Evolutionary conservation across 2,329 filamentous ascomycete species (phyloP), one percentile per base, ranked within the genome.

Genomic region (Fusarium circinatum): DNA sequence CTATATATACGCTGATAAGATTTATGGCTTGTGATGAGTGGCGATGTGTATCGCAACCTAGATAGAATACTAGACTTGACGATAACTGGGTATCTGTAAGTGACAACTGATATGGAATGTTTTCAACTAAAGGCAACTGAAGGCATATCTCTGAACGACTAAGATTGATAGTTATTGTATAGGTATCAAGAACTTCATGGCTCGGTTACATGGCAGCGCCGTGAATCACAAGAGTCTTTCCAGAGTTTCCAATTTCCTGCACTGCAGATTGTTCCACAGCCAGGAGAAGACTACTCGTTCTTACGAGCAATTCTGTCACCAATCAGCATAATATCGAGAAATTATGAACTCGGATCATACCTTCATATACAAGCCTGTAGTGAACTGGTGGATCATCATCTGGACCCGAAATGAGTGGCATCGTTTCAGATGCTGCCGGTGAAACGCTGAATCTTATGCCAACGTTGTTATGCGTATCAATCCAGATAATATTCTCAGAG

Each of bases 361-460:
- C 91, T 88, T 93, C 86, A 77, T 94, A 93, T 63, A 93, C 89
- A 34, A 96, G 84, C 48, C 88, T 88, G 79, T 94, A 96, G 61
- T 86, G 90, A 15, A 93, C 89, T 8, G 91, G 86, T n/a, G 88
- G 82, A 51, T 94, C 90, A 61, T 94, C 90, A 57, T 91, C 88
- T 15, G 82, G 83, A 5, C 85, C 83, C 22, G 90, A 81, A 18
- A 93, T 83, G 20, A 93, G 80, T 3, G 90, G 89, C 65, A 84
- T 82, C 41, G 85, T 77, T 80, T 82, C 78, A n/a, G 75, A 76
- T n/a, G 74, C 73, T 18, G 66, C 75, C 42, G 68, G 73, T 39
- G 68, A 79, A 24, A 95, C 91, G 15, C 87, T 86, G 74, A 96
- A 90, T 49, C 88, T 89, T 63, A 96, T 82, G 0, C 94, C 94